A percentile compares a stretch with the other conserved stretches of the same genome.
Conservation (phyloP, 2,329 filamentous ascomycete genomes). For the Alternaria panax region DNA sequence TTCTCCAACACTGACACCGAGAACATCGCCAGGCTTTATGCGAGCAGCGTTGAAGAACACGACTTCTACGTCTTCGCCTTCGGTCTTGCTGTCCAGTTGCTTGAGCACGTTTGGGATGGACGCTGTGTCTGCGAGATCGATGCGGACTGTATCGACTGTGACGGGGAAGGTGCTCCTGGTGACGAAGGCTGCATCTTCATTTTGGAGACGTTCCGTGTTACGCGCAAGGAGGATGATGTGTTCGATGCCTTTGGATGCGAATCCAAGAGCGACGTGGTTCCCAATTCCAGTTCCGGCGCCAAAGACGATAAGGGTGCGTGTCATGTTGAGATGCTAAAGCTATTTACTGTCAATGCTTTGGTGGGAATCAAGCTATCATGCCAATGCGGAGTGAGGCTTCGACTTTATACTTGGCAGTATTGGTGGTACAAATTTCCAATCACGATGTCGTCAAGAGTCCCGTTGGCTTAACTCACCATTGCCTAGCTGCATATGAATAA, state of each 20-base stretch:
- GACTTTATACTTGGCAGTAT: not conserved
- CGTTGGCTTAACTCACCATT: not conserved
- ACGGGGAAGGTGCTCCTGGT: slow-evolving; percentile 37
- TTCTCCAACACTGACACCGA: slow-evolving; percentile 54
- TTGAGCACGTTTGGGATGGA: slow-evolving; percentile 51
- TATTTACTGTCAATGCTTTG: not conserved
- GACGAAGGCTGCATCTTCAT: slow-evolving; percentile 45
- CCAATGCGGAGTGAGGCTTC: not conserved
- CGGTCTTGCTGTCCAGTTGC: slow-evolving; percentile 49
- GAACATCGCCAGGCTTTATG: slow-evolving; percentile 53
- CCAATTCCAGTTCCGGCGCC: slow-evolving; percentile 61
- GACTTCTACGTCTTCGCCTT: slow-evolving; percentile 52
- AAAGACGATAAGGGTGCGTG: slow-evolving; percentile 50
- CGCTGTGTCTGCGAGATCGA: slow-evolving; percentile 55
- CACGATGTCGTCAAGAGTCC: not conserved
- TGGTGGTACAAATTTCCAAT: not conserved
- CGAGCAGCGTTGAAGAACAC: slow-evolving; percentile 63
- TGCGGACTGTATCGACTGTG: slow-evolving; percentile 53
- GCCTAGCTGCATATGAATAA: not conserved
- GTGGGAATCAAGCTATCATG: not conserved
- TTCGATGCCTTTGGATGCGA: slow-evolving; percentile 55
- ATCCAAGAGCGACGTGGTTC: slow-evolving; percentile 51
- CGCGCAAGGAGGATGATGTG: slow-evolving; percentile 60
- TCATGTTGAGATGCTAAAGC: slow-evolving; percentile 6
- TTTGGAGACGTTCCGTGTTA: slow-evolving; percentile 51